phyloP scores from a whole-genome alignment of 805 yeast genomes.

The Candida pseudoglaebosa region DNA sequence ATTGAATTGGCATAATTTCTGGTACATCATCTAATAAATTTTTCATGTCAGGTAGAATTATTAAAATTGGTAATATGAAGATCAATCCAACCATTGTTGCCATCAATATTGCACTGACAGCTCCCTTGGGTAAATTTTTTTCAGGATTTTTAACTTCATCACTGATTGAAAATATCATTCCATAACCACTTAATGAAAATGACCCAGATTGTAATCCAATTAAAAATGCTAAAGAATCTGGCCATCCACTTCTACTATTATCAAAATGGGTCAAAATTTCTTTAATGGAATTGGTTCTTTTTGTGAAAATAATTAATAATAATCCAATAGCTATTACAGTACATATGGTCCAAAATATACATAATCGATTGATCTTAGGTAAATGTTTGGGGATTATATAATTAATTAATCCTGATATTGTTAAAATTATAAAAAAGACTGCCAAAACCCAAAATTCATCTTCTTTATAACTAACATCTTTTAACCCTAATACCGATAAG shows the following conservation, averaged over 20 bases:
- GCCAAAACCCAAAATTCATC: constrained; percentile 53
- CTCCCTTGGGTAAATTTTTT: constrained; percentile 68
- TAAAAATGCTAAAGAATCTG: constrained; percentile 63
- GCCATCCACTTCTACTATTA: constrained; percentile 74
- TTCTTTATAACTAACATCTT: constrained; percentile 54
- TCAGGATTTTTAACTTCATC: constrained; percentile 81
- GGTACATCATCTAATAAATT: constrained; percentile 53
- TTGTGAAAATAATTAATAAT: constrained; percentile 54
- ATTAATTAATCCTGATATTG: constrained; percentile 60
- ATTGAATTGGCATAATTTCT: constrained; percentile 73
- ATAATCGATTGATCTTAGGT: constrained; percentile 60
- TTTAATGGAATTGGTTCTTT: constrained; percentile 53
- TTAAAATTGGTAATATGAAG: constrained; percentile 66
- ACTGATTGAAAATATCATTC: constrained; percentile 74
- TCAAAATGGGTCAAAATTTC: constrained; percentile 65
- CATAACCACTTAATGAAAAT: constrained; percentile 78
- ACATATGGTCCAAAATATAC: constrained; percentile 73
- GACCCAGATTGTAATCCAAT: constrained; percentile 77
- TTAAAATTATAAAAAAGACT: constrained; percentile 53
- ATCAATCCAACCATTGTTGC: constrained; percentile 68
- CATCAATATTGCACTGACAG: constrained; percentile 58
- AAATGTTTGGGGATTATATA: constrained; percentile 55
- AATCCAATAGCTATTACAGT: constrained; percentile 68
- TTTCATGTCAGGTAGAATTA: constrained; percentile 65
- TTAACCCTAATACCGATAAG: constrained; percentile 60